Conservation (phyloP, 2,329 filamentous ascomycete species). For the Dactylonectria macrodidyma region DNA sequence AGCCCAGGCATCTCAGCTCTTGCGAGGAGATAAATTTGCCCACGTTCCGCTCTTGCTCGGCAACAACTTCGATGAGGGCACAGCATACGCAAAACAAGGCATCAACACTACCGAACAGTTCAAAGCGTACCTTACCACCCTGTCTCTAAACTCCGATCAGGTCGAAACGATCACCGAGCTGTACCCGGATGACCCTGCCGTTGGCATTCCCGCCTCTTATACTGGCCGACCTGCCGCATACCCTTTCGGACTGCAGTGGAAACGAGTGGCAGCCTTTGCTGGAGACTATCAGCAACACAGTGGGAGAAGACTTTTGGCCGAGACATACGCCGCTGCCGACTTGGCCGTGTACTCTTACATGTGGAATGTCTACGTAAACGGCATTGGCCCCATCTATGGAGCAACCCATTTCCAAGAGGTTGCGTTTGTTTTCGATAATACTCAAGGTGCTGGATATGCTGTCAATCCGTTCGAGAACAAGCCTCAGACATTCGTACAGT, state of each 20-base stretch:
- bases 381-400: constrained; percentile 57
- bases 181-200: constrained; percentile 65
- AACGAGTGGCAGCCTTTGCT: constrained; percentile 66
- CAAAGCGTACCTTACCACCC: constrained; percentile 40
- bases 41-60: constrained; percentile 74
- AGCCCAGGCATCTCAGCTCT: constrained; percentile 62
- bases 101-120: constrained; percentile 71
- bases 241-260: constrained; percentile 63
- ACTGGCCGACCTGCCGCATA: constrained; percentile 48
- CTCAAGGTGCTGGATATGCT: constrained; percentile 58
- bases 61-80: constrained; percentile 76
- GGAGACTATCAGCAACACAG: constrained; percentile 72
- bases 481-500: constrained; percentile 52
- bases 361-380: constrained; percentile 64
- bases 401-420: constrained; percentile 48
- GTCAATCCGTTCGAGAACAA: constrained; percentile 57
- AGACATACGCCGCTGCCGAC: constrained; percentile 64
- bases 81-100: constrained; percentile 65
- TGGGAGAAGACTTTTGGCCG: constrained; percentile 66
- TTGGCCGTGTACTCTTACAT: constrained; percentile 66
- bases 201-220: constrained; percentile 63
- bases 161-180: constrained; percentile 56
- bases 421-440: constrained; percentile 56
- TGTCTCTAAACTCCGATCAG: constrained; percentile 43
- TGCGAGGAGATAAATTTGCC: constrained; percentile 72